Evolutionary conservation across 2,329 filamentous ascomycete genomes (phyloP).

Genomic region (Keithomyces neogunnii): DNA sequence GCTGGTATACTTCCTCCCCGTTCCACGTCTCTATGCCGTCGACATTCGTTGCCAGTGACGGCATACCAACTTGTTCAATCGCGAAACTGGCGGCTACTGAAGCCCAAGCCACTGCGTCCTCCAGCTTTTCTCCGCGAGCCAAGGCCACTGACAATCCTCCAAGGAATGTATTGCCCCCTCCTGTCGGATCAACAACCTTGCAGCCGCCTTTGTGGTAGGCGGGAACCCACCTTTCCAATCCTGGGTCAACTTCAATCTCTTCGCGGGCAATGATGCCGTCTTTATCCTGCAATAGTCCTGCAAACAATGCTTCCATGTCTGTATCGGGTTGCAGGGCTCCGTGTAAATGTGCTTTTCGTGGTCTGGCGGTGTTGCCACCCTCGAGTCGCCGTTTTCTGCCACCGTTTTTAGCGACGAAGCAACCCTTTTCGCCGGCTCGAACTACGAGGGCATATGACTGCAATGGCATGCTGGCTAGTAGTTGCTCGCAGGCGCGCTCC

Average conservation of each 20-base stretch:
- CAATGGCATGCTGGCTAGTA: slow-evolving; percentile 55
- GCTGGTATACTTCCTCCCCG: slow-evolving; percentile 41
- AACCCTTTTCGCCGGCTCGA: slow-evolving; percentile 63
- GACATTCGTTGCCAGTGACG: slow-evolving; percentile 40
- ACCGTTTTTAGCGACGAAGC: slow-evolving; percentile 53
- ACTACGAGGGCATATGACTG: slow-evolving; percentile 60
- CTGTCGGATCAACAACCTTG: slow-evolving; percentile 82
- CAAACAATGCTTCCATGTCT: slow-evolving; percentile 55
- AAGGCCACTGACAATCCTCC: slow-evolving; percentile 50
- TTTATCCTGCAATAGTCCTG: slow-evolving; percentile 45
- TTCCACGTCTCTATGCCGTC: slow-evolving; percentile 53
- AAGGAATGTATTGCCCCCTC: slow-evolving; percentile 87
- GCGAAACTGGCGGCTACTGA: slow-evolving; percentile 82
- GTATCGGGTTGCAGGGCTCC: slow-evolving; percentile 50
- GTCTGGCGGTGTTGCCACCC: slow-evolving; percentile 8
- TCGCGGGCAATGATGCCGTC: slow-evolving; percentile 46
- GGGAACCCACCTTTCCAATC: slow-evolving; percentile 66
- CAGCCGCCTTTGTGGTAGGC: slow-evolving; percentile 53
- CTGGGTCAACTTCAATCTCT: slow-evolving; percentile 54
- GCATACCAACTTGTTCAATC: slow-evolving; percentile 89
- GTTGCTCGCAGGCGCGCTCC: slow-evolving; percentile 53
- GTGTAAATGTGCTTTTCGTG: slow-evolving; percentile 33
- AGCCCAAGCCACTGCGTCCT: slow-evolving; percentile 69
- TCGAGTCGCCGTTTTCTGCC: slow-evolving; percentile 29
- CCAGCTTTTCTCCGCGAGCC: slow-evolving; percentile 49